Evolutionary conservation across 2,329 filamentous ascomycete genomes (phyloP), one percentile per base, ranked within the genome.

Genomic region (Coleophoma eucalyptorum): DNA sequence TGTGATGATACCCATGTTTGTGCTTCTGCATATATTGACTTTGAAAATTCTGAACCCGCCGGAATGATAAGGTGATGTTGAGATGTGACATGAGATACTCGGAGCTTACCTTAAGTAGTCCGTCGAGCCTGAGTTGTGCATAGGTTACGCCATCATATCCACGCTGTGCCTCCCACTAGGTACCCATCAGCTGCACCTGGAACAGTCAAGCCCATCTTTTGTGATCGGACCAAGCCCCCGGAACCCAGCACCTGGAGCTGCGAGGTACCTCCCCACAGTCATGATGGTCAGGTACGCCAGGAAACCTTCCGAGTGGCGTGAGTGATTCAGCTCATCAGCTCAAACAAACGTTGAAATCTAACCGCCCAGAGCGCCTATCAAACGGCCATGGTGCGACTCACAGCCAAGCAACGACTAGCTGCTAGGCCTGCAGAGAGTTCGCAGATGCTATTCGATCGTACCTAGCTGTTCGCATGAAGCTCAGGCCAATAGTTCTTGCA

Each of bases 401-500:
- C 20, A 13, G 3, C 16, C 42, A 16, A 13, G 12, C 18, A 44
- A 7, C n/a, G 40, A 12, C 21, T 42, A 26, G 42, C 42, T 44
- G 42, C n/a, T 32, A 31, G 31, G 42, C 20, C 20, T 44, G 42
- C 42, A 44, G 42, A 2, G 26, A 8, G 26, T 26, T 21, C 31
- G 42, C 42, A 44, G 42, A 20, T 32, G 40, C 21, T n/a, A n/a
- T 31, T 15, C 19, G 8, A 2, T 26, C 10, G 11, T 12, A 15
- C 19, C 13, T 26, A 31, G 42, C 19, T n/a, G 42, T 26, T 26
- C 6, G 42, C 42, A 44, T 15, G 42, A 44, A 33, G 42, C 42
- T 44, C 26, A 44, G 42, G 42, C 42, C 42, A 44, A 31, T 44
- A 13, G 42, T 44, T 44, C 42, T 16, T 44, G 42, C 26, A 26